Evolutionary conservation across 1,139 yeast genomes (phyloP).

Genomic region (Pichia sp.): DNA sequence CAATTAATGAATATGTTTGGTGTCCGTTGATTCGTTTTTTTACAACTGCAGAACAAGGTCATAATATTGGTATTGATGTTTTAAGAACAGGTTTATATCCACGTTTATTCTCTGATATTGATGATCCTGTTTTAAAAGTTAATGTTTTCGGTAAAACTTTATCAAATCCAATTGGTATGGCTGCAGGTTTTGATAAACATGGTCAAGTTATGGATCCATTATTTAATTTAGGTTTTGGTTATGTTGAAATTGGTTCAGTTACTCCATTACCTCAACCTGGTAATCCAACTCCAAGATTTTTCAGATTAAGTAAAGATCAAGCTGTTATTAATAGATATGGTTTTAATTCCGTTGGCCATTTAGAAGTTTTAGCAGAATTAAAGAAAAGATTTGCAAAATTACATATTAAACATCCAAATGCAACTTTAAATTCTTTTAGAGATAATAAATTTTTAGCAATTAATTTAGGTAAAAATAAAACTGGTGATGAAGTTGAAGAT

Average conservation of each 20-base stretch:
- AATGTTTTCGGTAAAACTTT: constrained; percentile 58
- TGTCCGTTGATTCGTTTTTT: constrained; percentile 70
- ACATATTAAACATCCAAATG: constrained; percentile 28
- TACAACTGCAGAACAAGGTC: constrained; percentile 83
- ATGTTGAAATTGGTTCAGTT: constrained; percentile 88
- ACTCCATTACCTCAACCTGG: constrained; percentile 95
- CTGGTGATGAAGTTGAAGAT: constrained; percentile 83
- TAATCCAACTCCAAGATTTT: constrained; percentile 84
- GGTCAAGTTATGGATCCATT: constrained; percentile 89
- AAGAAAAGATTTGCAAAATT: constrained; percentile 50
- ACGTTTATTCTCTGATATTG: constrained; percentile 47
- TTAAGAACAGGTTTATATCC: constrained; percentile 71
- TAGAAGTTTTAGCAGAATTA: constrained; percentile 59
- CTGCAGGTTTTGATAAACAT: constrained; percentile 93
- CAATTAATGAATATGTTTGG: constrained; percentile 69
- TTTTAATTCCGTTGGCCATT: constrained; percentile 87
- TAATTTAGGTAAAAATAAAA: constrained; percentile 87
- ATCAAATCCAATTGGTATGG: constrained; percentile 80
- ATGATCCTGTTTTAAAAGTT: constrained; percentile 50
- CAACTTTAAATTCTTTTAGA: constrained; percentile 50
- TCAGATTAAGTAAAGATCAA: constrained; percentile 74
- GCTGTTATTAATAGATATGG: constrained; percentile 95
- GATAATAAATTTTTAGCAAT: constrained; percentile 66
- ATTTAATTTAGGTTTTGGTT: constrained; percentile 73
- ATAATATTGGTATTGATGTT: constrained; percentile 61